A percentile compares a stretch with the other conserved stretches of the same genome.
Conservation (phyloP, 1,284 basidiomycete genomes). For the Cerrena zonata region DNA sequence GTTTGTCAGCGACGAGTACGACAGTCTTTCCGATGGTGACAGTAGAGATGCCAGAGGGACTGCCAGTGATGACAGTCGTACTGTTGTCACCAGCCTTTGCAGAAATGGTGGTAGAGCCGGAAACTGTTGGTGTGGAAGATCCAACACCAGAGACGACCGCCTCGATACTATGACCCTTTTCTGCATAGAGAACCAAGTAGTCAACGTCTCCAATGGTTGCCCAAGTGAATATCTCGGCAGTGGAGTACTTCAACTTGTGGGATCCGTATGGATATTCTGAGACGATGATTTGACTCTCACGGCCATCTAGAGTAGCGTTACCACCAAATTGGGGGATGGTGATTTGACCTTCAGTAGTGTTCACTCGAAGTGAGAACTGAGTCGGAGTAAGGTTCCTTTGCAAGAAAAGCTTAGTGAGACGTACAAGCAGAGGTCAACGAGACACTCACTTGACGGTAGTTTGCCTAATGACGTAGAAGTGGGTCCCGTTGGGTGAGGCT, state of each 20-base stretch:
- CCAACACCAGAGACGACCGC: constrained; percentile 23
- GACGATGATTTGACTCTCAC: constrained; percentile 41
- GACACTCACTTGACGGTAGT: constrained; percentile 24
- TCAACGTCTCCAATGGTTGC: constrained; percentile 31
- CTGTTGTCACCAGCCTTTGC: constrained; percentile 10
- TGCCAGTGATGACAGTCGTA: constrained; percentile 30
- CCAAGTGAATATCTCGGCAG: constrained; percentile 38
- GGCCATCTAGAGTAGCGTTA: constrained; percentile 34
- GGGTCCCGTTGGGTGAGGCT: constrained; percentile 27
- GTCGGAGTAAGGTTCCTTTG: constrained; percentile 20
- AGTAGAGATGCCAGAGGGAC: constrained; percentile 30
- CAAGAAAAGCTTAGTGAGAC: neutral
- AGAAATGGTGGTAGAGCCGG: constrained; percentile 14
- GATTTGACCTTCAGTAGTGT: constrained; percentile 30
- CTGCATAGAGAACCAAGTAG: constrained; percentile 34
- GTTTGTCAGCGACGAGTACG: constrained; percentile 36
- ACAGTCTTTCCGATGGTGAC: constrained; percentile 27
- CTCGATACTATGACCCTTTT: constrained; percentile 32
- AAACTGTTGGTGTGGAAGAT: constrained; percentile 3
- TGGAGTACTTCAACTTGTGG: constrained; percentile 33
- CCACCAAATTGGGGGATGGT: constrained; percentile 31
- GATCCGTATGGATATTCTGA: constrained; percentile 38
- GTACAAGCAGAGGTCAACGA: neutral
- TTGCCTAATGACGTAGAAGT: constrained; percentile 47
- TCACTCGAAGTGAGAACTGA: constrained; percentile 31